Conservation (phyloP, 225 moss, liverwort and hornwort species). For the Sphagnum tenellum region DNA sequence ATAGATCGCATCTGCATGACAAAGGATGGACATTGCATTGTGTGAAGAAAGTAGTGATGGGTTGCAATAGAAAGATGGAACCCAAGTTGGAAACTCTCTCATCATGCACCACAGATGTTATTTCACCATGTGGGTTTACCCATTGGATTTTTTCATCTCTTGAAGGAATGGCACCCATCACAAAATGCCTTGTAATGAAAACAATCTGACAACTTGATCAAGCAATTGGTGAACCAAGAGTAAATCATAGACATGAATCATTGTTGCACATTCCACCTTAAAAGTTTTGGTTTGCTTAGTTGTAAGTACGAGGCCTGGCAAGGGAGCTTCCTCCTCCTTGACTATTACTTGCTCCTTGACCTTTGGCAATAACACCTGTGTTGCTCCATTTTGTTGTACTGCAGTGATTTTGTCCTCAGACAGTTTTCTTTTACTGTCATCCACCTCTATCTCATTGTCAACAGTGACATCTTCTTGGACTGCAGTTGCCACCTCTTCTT, state of each 20-base stretch:
- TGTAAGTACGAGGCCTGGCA: constrained; percentile 60
- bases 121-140: too few relatives aligned
- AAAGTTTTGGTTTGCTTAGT: constrained; percentile 77
- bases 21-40: too few relatives aligned
- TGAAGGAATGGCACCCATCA: too few relatives aligned
- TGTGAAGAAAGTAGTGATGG: too few relatives aligned
- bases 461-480: constrained; percentile 22
- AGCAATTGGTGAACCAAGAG: too few relatives aligned
- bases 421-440: constrained; percentile 33
- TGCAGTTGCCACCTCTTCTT: constrained; percentile 16
- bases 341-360: constrained; percentile 19
- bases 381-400: constrained; percentile 1
- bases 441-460: constrained; percentile 27
- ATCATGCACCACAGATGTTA: too few relatives aligned
- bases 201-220: too few relatives aligned
- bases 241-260: too few relatives aligned
- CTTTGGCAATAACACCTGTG: constrained; percentile 28
- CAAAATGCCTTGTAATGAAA: too few relatives aligned
- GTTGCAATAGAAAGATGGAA: too few relatives aligned
- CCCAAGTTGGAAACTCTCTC: too few relatives aligned
- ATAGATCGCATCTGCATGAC: constrained; percentile 84
- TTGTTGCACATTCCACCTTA: constrained; percentile 27
- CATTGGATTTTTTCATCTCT: too few relatives aligned
- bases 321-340: constrained; percentile 49
- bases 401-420: constrained; percentile 7